Base-by-base conservation (phyloP, 2,329 filamentous ascomycete species). In the Penicillium sp. region DNA sequence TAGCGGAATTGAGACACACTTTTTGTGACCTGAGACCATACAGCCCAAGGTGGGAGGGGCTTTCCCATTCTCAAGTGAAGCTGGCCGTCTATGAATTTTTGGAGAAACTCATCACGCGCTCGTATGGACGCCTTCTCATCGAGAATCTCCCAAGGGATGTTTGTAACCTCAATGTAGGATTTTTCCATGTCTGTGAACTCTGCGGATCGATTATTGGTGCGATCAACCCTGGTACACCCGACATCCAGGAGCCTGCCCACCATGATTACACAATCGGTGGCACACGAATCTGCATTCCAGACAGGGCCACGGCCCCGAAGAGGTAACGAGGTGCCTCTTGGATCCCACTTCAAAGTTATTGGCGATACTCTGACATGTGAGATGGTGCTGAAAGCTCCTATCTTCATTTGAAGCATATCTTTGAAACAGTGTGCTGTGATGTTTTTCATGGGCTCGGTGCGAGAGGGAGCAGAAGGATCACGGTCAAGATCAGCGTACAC, bases 171-270 rank as follows among this genome's bases (percentile, higher is more conserved):
- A 21, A 71, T 63, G 31, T 65, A 75, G 4, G 63, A 57, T 27
- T 55, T 59, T 48, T 70, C 63, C 9, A 59, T 27, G 1, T 50
- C 31, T 11, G 48, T 61, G 8, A 69, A 59, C 6, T 46, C 31
- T 0, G 45, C 38, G 7, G 52, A 40, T 63, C 64, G 65, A 3
- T 50, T 49, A 7, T 46, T 18, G 16, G 52, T 43, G 16, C 65
- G 65, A 45, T 76, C 74, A 5, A 66, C 57, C 7, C 59, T 60
- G 1, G 73, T 75, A 10, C 67, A 71, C 10, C 74, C 73, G 5
- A 66, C 70, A 40, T 74, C 66, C 6, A 72, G 63, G n/a, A 77
- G 53, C 48, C 60, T 71, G 1, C 69, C 73, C 2, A 65, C 59
- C n/a, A 74, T 67, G 43, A 75, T 71, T 5, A 64, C 55, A 43